Conservation (phyloP, 306 rosid species). For the Cicer chorassanicum region DNA sequence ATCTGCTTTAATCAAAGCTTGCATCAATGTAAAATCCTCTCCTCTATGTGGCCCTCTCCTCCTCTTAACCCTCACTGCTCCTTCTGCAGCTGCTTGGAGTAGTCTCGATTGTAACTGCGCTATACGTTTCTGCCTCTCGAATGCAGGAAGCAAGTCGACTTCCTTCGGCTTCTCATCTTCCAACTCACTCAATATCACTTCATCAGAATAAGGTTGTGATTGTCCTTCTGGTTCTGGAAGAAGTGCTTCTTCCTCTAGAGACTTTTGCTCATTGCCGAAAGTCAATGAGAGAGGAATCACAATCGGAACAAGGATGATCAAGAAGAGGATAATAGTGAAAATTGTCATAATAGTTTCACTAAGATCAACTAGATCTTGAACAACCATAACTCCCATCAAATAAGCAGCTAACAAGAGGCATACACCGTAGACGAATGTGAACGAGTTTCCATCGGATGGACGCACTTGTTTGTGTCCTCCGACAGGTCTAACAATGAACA, state of each 20-base stretch:
- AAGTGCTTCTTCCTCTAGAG: constrained; percentile 69
- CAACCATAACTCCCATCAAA: constrained; percentile 88
- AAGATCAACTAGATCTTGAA: constrained; percentile 69
- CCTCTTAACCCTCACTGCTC: constrained; percentile 90
- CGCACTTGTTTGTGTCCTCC: constrained; percentile 85
- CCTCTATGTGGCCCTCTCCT: constrained; percentile 86
- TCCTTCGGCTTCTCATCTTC: constrained; percentile 65
- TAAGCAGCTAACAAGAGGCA: constrained; percentile 88
- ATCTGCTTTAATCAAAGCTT: constrained; percentile 92
- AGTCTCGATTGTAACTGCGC: constrained; percentile 53
- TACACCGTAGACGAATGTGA: constrained; percentile 70
- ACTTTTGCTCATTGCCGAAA: constrained; percentile 46
- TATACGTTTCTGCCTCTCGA: constrained; percentile 56
- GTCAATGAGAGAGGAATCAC: constrained; percentile 65
- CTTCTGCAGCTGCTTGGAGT: constrained; percentile 71
- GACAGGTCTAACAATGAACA: constrained; percentile 86
- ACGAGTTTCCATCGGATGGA: constrained; percentile 62
- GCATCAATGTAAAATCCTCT: constrained; percentile 84
- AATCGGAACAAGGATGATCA: constrained; percentile 67
- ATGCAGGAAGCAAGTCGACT: constrained; percentile 56
- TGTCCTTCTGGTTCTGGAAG: constrained; percentile 52
- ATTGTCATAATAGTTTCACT: constrained; percentile 53
- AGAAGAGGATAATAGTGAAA: constrained; percentile 61
- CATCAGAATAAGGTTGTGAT: constrained; percentile 53
- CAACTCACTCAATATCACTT: constrained; percentile 64